Conservation (phyloP, 257 asterid genomes). For the Forsythia suspensa region DNA sequence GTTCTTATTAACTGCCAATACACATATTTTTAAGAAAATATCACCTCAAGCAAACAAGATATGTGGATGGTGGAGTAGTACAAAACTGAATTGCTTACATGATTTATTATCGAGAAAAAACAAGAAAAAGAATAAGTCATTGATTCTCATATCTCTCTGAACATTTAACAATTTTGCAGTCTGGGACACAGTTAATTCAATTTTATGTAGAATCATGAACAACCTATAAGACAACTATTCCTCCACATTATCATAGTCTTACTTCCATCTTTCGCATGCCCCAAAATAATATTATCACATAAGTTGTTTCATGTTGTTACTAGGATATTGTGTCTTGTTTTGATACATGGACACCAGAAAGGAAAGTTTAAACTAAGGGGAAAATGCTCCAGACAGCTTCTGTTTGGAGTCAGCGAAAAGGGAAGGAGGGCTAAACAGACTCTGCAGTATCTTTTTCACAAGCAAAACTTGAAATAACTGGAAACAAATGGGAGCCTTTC, state of each 20-base stretch:
- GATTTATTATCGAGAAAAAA: background rate
- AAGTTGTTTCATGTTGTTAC: slow-evolving; percentile 4
- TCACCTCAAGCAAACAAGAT: background rate
- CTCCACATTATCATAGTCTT: background rate
- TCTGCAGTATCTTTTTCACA: background rate
- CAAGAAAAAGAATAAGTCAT: background rate
- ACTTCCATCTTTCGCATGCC: background rate
- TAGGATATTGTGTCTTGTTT: background rate
- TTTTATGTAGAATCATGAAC: background rate
- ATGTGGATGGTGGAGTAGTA: background rate
- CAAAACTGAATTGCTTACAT: background rate
- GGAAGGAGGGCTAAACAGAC: background rate
- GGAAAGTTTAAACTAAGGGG: slow-evolving; percentile 6
- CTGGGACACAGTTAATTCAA: background rate
- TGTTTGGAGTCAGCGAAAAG: slow-evolving; percentile 7
- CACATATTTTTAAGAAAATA: background rate
- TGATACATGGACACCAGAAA: slow-evolving; percentile 8
- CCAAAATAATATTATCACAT: background rate
- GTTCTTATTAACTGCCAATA: background rate
- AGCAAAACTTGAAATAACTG: slow-evolving; percentile 2
- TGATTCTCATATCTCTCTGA: background rate
- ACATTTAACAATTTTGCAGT: slow-evolving; percentile 4
- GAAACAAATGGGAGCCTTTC: background rate
- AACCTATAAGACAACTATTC: background rate
- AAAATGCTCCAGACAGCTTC: background rate